These are phyloP conservation scores for Aegilops speltoides DNA, from an alignment of 176 grass and related monocot species.

Conservation along the genomic window DNA sequence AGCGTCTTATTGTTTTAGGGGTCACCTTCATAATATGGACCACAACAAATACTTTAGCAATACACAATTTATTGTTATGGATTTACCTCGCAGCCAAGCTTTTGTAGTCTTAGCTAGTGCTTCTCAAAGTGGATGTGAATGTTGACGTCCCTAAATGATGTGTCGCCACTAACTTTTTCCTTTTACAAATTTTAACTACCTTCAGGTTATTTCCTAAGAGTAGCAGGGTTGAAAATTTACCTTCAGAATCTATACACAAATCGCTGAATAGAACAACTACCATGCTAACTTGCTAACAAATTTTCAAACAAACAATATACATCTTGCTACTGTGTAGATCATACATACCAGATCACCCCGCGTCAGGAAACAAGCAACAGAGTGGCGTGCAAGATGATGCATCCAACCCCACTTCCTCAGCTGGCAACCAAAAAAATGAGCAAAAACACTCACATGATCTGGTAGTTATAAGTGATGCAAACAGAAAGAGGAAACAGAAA, in stretches of 20 bases:
- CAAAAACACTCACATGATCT: conserved; percentile 13
- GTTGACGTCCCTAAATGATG: not conserved
- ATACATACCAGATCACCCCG: conserved; percentile 79
- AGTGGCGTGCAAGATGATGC: conserved; percentile 97
- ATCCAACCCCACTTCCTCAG: conserved; percentile 91
- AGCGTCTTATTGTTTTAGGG: not conserved
- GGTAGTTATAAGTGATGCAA: not conserved
- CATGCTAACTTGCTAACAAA: not conserved
- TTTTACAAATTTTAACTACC: not conserved
- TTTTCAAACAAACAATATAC: not conserved
- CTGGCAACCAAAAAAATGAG: conserved; percentile 27
- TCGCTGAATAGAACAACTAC: not conserved
- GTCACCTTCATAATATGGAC: not conserved
- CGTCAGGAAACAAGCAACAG: conserved; percentile 92
- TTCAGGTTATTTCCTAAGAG: not conserved
- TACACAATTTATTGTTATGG: not conserved
- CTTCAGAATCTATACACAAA: not conserved
- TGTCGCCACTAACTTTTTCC: not conserved
- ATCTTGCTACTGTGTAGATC: not conserved
- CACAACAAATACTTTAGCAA: not conserved
- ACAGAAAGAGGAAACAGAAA: not conserved
- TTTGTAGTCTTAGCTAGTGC: not conserved
- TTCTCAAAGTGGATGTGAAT: not conserved
- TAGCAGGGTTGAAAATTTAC: not conserved
- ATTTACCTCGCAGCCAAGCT: not conserved